Evolutionary conservation across 192 early-diverging fungal genomes (phyloP), one percentile per base, ranked within the genome.

Genomic region (Coemansia sp.): DNA sequence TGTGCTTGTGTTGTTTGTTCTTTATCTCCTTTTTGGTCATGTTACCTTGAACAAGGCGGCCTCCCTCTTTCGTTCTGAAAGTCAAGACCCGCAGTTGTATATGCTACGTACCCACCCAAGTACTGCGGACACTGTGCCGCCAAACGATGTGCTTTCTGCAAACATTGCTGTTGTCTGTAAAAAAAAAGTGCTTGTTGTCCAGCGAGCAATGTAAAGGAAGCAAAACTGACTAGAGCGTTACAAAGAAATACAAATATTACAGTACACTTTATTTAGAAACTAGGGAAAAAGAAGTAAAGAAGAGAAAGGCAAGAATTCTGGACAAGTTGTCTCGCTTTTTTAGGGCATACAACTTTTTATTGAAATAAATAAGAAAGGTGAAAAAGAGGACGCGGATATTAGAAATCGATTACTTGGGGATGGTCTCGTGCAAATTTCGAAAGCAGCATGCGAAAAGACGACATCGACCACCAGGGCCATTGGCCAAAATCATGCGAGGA

Each of bases 51-150:
- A 30, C 30, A 41, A 41, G 39, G 39, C 6, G 9, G 12, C 39
- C 30, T 3, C 3, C 30, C 30, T 3, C n/a, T n/a, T 38, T 38
- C 9, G 38, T 38, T 38, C 38, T 9, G 9, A 9, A 38, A 38
- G 38, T 38, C 38, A 38, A 38, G 38, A 38, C 38, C 9, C 38
- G 24, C 14, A 39, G 41, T n/a, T n/a, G 60, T 12, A 20, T 55
- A 56, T 12, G 14, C 24, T 45, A 60, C 63, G 18, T 73, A 78
- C 76, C 76, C 76, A 78, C 6, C 76, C 76, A 4, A 78, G 63
- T 9, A 60, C 23, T n/a, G 71, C 48, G 30, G 76, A 78, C 60
- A 78, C 41, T 21, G 61, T 30, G 9, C 61, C 71, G 26, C 76
- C 64, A 11, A 63, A 53, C 24, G 76, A 70, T 39, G 45, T 36